Evolutionary conservation across 257 asterid genomes (phyloP), one percentile per base, ranked within the genome.

Genomic region (Ilex aquifolium): DNA sequence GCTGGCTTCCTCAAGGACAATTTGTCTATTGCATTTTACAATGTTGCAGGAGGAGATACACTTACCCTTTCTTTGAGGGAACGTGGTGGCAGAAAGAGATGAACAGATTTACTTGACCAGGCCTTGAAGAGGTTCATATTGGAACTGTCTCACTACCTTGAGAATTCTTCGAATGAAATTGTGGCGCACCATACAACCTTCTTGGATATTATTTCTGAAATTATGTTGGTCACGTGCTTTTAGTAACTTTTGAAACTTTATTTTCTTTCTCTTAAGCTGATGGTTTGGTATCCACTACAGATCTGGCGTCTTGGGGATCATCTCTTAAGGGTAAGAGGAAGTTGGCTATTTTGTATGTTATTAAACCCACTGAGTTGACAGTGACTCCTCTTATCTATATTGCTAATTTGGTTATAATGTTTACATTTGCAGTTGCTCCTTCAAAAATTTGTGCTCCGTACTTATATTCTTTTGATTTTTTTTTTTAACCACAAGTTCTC

Each of bases 41-140:
- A 92, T 69, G 79, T 89, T 72, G 79, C 61, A 32, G 74, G 93
- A 29, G 93, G 93, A 74, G 98, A 87, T 51, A 30, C 84, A 8
- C 86, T 92, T 29, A 63, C 83, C 51, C 97, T 92, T 31, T 86
- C 98, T 69, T 90, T 88, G 36, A 85, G 96, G 76, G 98, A 92
- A 66, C 98, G 98, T 79, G 98, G 97, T 80, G 95, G 98, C 65
- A 88, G 95, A 78, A 92, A 89, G 91, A 86, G 97, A 85, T 91
- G 87, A 90, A 69, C 77, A 64, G 40, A 64, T 36, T 65, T 44
- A 15, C 56, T 49, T 68, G 68, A 32, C 65, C 48, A 40, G 72
- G 56, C 71, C 56, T 58, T 36, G 27, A 32, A 60, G 74, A 76
- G 80, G 86, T 76, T 80, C 63, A 62, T 59, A 56, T 69, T 62